A percentile compares a stretch with the other conserved stretches of the same genome.
phyloP scores from a whole-genome alignment of 2,329 filamentous ascomycete genomes.

The Cladosporium sp. region DNA sequence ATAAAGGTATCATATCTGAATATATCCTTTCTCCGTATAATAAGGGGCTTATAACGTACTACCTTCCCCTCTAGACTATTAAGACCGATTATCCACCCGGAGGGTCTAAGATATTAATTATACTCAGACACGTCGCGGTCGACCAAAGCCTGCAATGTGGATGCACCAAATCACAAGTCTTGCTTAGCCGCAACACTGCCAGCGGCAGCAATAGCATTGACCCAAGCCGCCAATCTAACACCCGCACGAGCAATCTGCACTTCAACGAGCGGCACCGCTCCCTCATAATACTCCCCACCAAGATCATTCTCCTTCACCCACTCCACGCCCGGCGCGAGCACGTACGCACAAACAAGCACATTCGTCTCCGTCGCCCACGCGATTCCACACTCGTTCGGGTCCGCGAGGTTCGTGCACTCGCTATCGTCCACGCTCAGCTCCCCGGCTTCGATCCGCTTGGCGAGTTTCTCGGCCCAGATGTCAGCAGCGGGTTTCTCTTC shows the following conservation, averaged over 20 bases:
- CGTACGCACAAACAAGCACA: neutral
- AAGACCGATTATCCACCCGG: no score
- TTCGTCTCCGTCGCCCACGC: slow-evolving; percentile 6
- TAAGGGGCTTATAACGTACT: no score
- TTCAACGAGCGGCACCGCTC: slow-evolving; percentile 35
- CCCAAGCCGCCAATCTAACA: slow-evolving; percentile 31
- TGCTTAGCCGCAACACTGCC: neutral
- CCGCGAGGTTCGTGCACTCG: slow-evolving; percentile 1
- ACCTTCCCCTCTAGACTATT: no score
- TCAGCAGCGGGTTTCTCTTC: slow-evolving; percentile 7
- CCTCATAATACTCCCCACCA: slow-evolving; percentile 28
- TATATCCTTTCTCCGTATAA: no score
- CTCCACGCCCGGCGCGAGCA: slow-evolving; percentile 4
- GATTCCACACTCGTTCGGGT: slow-evolving; percentile 6
- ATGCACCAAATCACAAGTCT: neutral
- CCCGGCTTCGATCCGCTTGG: neutral
- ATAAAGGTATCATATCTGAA: no score
- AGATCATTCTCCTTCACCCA: slow-evolving; percentile 28
- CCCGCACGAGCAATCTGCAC: slow-evolving; percentile 40
- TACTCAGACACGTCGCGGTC: no score
- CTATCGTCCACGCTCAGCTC: neutral
- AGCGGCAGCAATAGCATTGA: slow-evolving; percentile 29
- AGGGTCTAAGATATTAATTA: no score
- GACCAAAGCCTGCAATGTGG: no score
- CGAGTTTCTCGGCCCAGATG: neutral